Evolutionary conservation across 768 basidiomycete species (phyloP).

Genomic region (Serendipita sp.): DNA sequence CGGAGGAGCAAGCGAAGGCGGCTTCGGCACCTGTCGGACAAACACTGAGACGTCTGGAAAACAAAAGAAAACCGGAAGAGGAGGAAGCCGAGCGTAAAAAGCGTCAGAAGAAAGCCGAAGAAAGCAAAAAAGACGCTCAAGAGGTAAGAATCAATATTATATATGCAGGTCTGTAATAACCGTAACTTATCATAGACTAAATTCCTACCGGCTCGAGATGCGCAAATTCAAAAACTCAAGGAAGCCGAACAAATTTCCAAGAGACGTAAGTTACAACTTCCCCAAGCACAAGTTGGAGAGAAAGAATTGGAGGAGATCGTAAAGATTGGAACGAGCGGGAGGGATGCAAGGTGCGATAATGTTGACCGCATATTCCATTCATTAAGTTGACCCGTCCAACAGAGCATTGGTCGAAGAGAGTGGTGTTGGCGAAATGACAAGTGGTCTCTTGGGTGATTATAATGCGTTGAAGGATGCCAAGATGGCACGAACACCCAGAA

Average conservation of each 20-base stretch:
- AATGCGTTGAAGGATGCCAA: constrained; percentile 74
- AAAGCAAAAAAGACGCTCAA: constrained; percentile 25
- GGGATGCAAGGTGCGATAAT: constrained; percentile 49
- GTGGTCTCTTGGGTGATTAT: constrained; percentile 80
- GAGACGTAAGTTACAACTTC: constrained; percentile 67
- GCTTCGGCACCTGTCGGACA: constrained; percentile 85
- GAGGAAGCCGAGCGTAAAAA: constrained; percentile 91
- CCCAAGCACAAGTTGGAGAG: constrained; percentile 86
- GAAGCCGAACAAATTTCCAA: constrained; percentile 93
- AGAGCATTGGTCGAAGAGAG: constrained; percentile 59
- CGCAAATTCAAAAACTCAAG: constrained; percentile 93
- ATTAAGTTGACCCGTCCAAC: background rate
- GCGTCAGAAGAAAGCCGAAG: constrained; percentile 65
- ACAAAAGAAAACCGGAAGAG: constrained; percentile 86
- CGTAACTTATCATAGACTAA: constrained; percentile 42
- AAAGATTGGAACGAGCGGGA: constrained; percentile 83
- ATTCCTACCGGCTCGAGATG: constrained; percentile 92
- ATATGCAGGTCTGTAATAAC: background rate
- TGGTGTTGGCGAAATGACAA: constrained; percentile 53
- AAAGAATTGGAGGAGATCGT: constrained; percentile 92
- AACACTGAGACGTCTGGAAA: constrained; percentile 78
- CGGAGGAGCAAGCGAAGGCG: constrained; percentile 78
- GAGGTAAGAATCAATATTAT: constrained; percentile 24
- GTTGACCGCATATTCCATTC: background rate
- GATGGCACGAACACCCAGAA: constrained; percentile 89